Conservation (phyloP, 208 protist species). For the Leptomonas seymouri region DNA sequence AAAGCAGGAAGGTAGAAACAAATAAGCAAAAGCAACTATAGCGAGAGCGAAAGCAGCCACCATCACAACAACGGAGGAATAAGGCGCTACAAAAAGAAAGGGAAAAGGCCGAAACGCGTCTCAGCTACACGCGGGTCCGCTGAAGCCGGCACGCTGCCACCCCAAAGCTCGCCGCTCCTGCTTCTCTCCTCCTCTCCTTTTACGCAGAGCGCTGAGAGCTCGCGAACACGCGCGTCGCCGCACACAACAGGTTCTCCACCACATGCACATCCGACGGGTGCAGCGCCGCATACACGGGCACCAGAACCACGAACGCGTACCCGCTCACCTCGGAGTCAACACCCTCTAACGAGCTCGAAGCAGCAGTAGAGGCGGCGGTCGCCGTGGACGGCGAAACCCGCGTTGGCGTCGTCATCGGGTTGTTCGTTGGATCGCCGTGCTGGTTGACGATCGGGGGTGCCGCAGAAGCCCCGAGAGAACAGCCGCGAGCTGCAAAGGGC, state of each 20-base stretch:
- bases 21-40: no score
- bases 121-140: conserved; percentile 1
- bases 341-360: neutral
- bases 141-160: no score
- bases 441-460: neutral
- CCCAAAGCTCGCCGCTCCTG: neutral
- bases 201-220: conserved; percentile 6
- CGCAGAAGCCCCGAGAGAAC: neutral
- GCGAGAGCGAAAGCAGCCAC: no score
- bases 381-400: neutral
- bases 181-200: neutral
- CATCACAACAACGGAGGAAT: no score
- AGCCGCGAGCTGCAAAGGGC: neutral
- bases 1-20: no score
- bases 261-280: conserved; percentile 8
- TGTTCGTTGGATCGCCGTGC: neutral
- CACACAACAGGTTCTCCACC: conserved; percentile 23
- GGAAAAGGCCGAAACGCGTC: no score
- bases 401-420: neutral
- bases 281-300: conserved; percentile 26
- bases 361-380: neutral
- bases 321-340: neutral
- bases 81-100: no score
- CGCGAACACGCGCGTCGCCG: conserved; percentile 35
- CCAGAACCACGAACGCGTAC: conserved; percentile 20